Percentiles rank a stretch among this genome's conserved stretches.
Conservation (phyloP, 805 yeast genomes). For the Kuraishia borneana region DNA sequence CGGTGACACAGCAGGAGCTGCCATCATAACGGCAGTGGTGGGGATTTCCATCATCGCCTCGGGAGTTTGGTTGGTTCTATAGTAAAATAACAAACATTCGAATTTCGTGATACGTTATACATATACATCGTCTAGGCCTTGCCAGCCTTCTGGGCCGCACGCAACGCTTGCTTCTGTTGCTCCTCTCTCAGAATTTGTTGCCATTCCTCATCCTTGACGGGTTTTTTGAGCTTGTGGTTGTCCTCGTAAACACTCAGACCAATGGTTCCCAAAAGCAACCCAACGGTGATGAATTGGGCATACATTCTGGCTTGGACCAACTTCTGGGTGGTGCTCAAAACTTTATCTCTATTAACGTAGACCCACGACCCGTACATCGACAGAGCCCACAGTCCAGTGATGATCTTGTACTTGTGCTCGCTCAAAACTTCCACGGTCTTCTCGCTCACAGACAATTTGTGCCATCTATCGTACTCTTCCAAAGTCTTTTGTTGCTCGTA, state of each 20-base stretch:
- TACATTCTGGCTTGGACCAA: slow-evolving; percentile 86
- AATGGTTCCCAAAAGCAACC: slow-evolving; percentile 57
- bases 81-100: background rate
- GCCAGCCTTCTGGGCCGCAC: background rate
- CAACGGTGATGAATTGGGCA: slow-evolving; percentile 75
- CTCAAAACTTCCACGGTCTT: slow-evolving; percentile 36
- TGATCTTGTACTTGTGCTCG: slow-evolving; percentile 53
- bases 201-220: slow-evolving; percentile 27
- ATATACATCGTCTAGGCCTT: background rate
- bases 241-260: slow-evolving; percentile 56
- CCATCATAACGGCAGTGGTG: slow-evolving; percentile 48
- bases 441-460: slow-evolving; percentile 32
- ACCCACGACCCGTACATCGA: slow-evolving; percentile 76
- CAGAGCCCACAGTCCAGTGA: slow-evolving; percentile 70
- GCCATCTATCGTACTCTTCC: slow-evolving; percentile 43
- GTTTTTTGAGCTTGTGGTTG: slow-evolving; percentile 29
- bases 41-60: slow-evolving; percentile 23
- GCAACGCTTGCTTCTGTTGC: slow-evolving; percentile 1
- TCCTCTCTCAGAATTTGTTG: slow-evolving; percentile 22
- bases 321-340: slow-evolving; percentile 69
- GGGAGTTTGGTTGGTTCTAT: slow-evolving; percentile 15
- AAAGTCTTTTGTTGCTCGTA: slow-evolving; percentile 25
- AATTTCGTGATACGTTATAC: background rate
- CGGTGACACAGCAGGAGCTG: slow-evolving; percentile 58
- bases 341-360: slow-evolving; percentile 58